Conservation (phyloP, 257 asterid genomes). For the Nicotiana noctiflora region DNA sequence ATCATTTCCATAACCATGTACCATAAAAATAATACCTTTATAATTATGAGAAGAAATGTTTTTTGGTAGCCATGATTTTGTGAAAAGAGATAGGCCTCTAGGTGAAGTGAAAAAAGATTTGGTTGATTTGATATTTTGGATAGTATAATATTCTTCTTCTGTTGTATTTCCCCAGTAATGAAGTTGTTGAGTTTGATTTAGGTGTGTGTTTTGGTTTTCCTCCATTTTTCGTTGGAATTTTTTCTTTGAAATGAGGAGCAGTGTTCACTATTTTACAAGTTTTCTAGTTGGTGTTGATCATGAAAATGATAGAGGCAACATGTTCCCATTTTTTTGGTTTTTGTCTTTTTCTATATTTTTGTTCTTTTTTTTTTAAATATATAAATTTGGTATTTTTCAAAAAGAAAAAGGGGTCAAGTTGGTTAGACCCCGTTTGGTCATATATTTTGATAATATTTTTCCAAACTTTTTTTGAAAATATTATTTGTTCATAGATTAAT, state of each 20-base stretch:
- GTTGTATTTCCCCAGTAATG: slow-evolving; percentile 71
- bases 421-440: too few species aligned
- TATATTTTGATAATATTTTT: too few species aligned
- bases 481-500: too few species aligned
- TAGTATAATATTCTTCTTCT: slow-evolving; percentile 54
- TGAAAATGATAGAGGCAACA: too few species aligned
- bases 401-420: too few species aligned
- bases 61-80: slow-evolving; percentile 64
- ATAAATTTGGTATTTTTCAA: too few species aligned
- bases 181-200: slow-evolving; percentile 7
- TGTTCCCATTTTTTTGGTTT: too few species aligned
- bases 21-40: slow-evolving; percentile 67
- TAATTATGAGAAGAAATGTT: slow-evolving; percentile 40
- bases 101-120: slow-evolving; percentile 52
- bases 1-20: slow-evolving; percentile 88
- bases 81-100: slow-evolving; percentile 59
- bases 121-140: slow-evolving; percentile 47
- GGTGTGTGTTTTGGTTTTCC: not conserved
- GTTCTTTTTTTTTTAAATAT: too few species aligned
- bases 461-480: too few species aligned
- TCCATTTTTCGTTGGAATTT: slow-evolving; percentile 23
- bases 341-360: too few species aligned
- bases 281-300: too few species aligned
- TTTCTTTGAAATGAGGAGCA: not conserved
- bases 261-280: too few species aligned